Base-by-base conservation (phyloP, 208 protist genomes). In the Trypanosoma theileri region DNA sequence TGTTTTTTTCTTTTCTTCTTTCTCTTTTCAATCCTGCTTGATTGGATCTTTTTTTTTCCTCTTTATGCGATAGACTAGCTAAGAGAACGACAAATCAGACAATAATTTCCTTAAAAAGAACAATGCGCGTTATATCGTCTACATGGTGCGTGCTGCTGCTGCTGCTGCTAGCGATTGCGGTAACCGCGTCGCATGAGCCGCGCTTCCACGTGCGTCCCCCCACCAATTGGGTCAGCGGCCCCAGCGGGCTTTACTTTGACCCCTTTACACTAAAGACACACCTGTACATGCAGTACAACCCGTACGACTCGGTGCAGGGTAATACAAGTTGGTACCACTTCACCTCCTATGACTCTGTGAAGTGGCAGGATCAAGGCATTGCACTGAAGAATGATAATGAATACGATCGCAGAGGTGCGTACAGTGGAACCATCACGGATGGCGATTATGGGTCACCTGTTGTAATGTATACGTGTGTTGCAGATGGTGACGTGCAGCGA, bases 201-300 rank as follows among this genome's bases (percentile, higher is more conserved):
- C 61, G 65, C 54, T 91, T 79, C 67, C 85, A 88, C 72, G 66
- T 88, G 11, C 80, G 80, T 14, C 70, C 81, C 8, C 74, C 69
- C 10, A 69, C 22, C 22, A 65, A 88, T 61, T 90, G 84, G 75
- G 85, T 88, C 67, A 87, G 79, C 57, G 81, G 83, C 73, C 81
- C 84, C 14, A 90, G 79, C 71, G 81, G 79, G 28, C 79, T 78
- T 41, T 85, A 84, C 73, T 78, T 79, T 44, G 81, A 85, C 71
- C 79, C 81, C 35, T 68, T 85, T 59, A 89, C 66, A 31, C 74
- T 69, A 6, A 21, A 72, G 45, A 79, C 81, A 26, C 71, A 86
- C 62, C 56, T 83, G 54, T 85, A 84, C 81, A 84, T 86, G 72
- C 81, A 89, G 76, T 86, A 86, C 75, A 85, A 86, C 80, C 84